phyloP scores from a whole-genome alignment of 2,329 filamentous ascomycete genomes.

The Aspergillus thermomutatus region DNA sequence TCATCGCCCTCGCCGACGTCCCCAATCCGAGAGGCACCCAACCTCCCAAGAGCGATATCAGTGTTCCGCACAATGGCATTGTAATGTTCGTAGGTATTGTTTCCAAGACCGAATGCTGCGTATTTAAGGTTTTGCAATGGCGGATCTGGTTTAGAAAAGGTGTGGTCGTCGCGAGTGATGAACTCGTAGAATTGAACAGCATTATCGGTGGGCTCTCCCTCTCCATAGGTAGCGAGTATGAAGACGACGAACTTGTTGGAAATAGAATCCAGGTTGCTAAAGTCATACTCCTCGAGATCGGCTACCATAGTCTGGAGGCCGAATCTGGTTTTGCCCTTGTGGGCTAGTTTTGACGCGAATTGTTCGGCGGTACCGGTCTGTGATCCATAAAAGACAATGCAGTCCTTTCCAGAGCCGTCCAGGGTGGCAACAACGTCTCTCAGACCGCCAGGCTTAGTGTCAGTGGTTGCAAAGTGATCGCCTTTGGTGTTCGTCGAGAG shows the following conservation, averaged over 20 bases:
- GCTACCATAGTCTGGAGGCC: constrained; percentile 98
- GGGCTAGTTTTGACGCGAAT: constrained; percentile 91
- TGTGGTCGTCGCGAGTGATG: constrained; percentile 73
- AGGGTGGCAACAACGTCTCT: too few relatives aligned
- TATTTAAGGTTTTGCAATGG: constrained; percentile 79
- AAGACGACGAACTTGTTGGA: constrained; percentile 90
- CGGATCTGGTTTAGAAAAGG: constrained; percentile 70
- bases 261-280: constrained; percentile 84
- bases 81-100: constrained; percentile 99
- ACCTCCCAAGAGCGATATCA: constrained; percentile 72
- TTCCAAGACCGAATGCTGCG: constrained; percentile 92
- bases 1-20: constrained; percentile 93
- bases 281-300: constrained; percentile 97
- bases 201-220: constrained; percentile 98
- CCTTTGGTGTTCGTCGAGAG: too few relatives aligned
- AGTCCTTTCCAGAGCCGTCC: constrained; percentile 94
- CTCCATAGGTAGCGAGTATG: constrained; percentile 93
- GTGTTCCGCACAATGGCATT: constrained; percentile 97
- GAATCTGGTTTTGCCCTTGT: constrained; percentile 95
- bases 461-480: too few relatives aligned
- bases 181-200: constrained; percentile 99
- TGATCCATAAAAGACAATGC: constrained; percentile 96
- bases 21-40: constrained; percentile 82
- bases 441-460: too few relatives aligned
- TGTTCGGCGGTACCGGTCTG: constrained; percentile 98